Conservation (phyloP, 73 alveolate species). For the Symbiodinium pilosum region DNA sequence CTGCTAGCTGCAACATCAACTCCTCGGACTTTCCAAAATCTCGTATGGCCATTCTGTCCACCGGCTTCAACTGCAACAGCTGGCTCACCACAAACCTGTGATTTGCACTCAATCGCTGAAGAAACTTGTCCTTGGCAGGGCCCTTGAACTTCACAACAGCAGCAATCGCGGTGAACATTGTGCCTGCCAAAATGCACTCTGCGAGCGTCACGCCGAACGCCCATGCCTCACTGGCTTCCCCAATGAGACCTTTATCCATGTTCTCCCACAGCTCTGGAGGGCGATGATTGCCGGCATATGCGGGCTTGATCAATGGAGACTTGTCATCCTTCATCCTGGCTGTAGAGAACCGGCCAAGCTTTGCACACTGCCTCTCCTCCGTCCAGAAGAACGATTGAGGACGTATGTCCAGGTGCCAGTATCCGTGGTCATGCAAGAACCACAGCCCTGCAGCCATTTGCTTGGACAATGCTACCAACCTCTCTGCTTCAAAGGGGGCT, state of each 20-base stretch:
- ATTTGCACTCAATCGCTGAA: not conserved
- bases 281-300: not conserved
- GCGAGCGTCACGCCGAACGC: not conserved
- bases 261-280: not conserved
- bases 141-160: not conserved
- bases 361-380: not conserved
- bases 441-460: too few species aligned
- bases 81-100: not conserved
- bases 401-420: not conserved
- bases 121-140: not conserved
- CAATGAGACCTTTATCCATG: not conserved
- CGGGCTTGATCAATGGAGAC: not conserved
- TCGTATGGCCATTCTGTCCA: not conserved
- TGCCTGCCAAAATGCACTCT: not conserved
- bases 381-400: not conserved
- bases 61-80: not conserved
- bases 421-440: too few species aligned
- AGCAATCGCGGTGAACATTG: not conserved
- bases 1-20: too few species aligned
- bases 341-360: not conserved
- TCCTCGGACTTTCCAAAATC: too few species aligned
- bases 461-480: too few species aligned
- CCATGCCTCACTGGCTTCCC: not conserved
- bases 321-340: not conserved
- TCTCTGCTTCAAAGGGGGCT: too few species aligned